These are phyloP conservation scores for Botrytis porri DNA, from an alignment of 2,329 filamentous ascomycete genomes.

Conservation along the genomic window DNA sequence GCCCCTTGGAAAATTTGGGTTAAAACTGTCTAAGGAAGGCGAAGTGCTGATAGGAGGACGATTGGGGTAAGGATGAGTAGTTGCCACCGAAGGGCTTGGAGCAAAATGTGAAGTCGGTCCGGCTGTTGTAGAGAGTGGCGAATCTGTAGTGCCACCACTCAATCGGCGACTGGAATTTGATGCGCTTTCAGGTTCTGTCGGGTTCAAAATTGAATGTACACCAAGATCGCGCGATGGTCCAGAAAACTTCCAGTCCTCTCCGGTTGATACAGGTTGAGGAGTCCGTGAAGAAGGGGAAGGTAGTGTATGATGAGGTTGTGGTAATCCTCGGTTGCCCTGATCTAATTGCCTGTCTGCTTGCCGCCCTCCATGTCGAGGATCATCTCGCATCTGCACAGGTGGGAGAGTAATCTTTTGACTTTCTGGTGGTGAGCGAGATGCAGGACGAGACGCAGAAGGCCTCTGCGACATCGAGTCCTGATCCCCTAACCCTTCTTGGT, in stretches of 20 bases:
- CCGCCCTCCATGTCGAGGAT: slow-evolving; percentile 30
- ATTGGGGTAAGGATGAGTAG: slow-evolving; percentile 28
- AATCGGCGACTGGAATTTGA: slow-evolving; percentile 25
- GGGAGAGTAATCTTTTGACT: slow-evolving; percentile 37
- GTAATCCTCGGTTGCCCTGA: slow-evolving; percentile 27
- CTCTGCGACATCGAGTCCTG: slow-evolving; percentile 64
- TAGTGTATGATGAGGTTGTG: slow-evolving; percentile 25
- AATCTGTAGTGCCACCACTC: slow-evolving; percentile 29
- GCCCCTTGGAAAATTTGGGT: slow-evolving; percentile 32
- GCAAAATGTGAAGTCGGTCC: slow-evolving; percentile 29
- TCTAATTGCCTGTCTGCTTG: slow-evolving; percentile 31
- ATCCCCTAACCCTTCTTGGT: slow-evolving; percentile 53
- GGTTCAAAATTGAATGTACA: slow-evolving; percentile 40
- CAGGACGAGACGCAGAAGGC: slow-evolving; percentile 54
- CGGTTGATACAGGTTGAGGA: slow-evolving; percentile 22
- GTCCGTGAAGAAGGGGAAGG: slow-evolving; percentile 28
- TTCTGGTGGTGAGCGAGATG: slow-evolving; percentile 45
- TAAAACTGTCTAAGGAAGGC: slow-evolving; percentile 26
- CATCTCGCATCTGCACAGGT: slow-evolving; percentile 39
- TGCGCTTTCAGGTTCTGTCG: slow-evolving; percentile 33
- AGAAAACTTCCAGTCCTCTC: slow-evolving; percentile 32
- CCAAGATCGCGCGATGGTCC: slow-evolving; percentile 36
- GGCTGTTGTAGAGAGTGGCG: slow-evolving; percentile 28
- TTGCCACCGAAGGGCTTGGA: slow-evolving; percentile 28
- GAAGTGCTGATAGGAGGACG: slow-evolving; percentile 29